A percentile compares a stretch with the other conserved stretches of the same genome.
Conservation (phyloP, 2,329 filamentous ascomycete genomes). For the Pseudocercospora ulei region DNA sequence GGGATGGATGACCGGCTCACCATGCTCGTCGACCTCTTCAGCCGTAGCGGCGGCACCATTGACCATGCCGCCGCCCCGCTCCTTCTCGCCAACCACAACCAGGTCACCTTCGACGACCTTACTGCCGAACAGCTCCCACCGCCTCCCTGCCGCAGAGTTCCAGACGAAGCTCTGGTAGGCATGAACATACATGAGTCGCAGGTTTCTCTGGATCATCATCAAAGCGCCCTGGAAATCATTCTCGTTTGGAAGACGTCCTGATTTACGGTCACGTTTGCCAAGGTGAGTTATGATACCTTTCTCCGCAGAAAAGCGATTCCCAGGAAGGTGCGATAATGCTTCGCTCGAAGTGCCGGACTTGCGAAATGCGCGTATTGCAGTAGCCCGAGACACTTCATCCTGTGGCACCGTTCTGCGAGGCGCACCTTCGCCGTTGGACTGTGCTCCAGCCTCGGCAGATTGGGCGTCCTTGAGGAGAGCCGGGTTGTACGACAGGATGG, state of each 20-base stretch:
- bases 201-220: slow-evolving; percentile 65
- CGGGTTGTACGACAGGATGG: slow-evolving; percentile 63
- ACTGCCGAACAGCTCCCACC: slow-evolving; percentile 65
- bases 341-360: slow-evolving; percentile 41
- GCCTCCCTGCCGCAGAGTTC: slow-evolving; percentile 74
- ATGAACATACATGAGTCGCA: slow-evolving; percentile 91
- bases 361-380: slow-evolving; percentile 65
- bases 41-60: slow-evolving; percentile 32
- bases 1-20: slow-evolving; percentile 57
- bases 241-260: slow-evolving; percentile 42
- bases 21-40: slow-evolving; percentile 48
- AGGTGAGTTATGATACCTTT: slow-evolving; percentile 68
- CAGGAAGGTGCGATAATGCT: slow-evolving; percentile 60
- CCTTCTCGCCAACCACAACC: slow-evolving; percentile 56
- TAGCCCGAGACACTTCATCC: slow-evolving; percentile 70
- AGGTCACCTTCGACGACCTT: slow-evolving; percentile 77
- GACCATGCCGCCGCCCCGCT: slow-evolving; percentile 36
- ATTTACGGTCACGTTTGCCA: slow-evolving; percentile 38
- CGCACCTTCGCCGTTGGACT: slow-evolving; percentile 10
- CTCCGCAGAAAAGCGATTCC: slow-evolving; percentile 69
- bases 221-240: slow-evolving; percentile 75
- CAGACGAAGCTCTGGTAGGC: slow-evolving; percentile 92
- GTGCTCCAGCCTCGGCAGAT: slow-evolving; percentile 27
- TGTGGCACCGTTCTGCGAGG: slow-evolving; percentile 44
- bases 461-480: slow-evolving; percentile 51